A percentile compares a stretch with the other conserved stretches of the same genome.
These are phyloP conservation scores for Fraxinus sp. DNA, from an alignment of 305 asterid species.

Conservation along the genomic window DNA sequence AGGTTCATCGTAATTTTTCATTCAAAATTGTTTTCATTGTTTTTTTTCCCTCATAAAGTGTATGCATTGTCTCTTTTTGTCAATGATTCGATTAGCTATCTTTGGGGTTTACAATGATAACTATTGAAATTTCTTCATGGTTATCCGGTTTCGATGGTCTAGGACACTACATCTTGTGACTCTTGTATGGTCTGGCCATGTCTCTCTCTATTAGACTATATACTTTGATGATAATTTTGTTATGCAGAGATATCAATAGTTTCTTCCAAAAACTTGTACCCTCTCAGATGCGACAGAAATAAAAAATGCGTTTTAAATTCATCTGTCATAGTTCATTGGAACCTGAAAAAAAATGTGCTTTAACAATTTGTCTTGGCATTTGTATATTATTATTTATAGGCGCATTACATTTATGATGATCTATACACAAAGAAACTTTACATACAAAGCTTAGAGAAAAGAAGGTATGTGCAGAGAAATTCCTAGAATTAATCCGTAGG, in stretches of 20 bases:
- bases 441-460: background rate
- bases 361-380: background rate
- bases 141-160: conserved; percentile 8
- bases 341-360: background rate
- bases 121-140: background rate
- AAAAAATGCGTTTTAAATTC: conserved; percentile 1
- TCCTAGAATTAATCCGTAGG: background rate
- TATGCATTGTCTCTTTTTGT: conserved; percentile 10
- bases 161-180: conserved; percentile 4
- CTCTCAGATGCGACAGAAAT: background rate
- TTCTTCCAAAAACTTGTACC: conserved; percentile 9
- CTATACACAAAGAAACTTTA: background rate
- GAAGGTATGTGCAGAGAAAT: background rate
- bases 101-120: conserved; percentile 9
- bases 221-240: background rate
- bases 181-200: conserved; percentile 13
- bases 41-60: background rate
- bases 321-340: conserved; percentile 19
- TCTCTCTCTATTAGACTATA: background rate
- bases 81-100: conserved; percentile 5
- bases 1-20: conserved; percentile 47
- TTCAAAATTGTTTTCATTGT: conserved; percentile 1
- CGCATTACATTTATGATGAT: background rate
- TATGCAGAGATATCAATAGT: conserved; percentile 10
- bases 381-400: background rate